phyloP scores from a whole-genome alignment of 805 yeast species.

The Martiniozyma abietophila region DNA sequence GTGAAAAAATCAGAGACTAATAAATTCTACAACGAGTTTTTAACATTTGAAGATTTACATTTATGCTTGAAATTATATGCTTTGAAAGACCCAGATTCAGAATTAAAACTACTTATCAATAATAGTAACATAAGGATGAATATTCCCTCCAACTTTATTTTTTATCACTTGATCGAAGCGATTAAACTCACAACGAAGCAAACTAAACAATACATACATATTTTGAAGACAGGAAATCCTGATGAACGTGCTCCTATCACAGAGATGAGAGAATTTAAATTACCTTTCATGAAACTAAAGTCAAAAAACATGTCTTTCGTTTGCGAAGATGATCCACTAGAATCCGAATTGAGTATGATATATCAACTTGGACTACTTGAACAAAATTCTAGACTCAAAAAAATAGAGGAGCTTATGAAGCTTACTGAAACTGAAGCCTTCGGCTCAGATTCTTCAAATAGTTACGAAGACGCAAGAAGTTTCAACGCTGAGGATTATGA shows the following conservation, averaged over 20 bases:
- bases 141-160: constrained; percentile 66
- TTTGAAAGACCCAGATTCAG: neutral
- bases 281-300: constrained; percentile 36
- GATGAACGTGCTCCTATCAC: constrained; percentile 32
- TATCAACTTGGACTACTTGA: constrained; percentile 50
- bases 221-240: constrained; percentile 34
- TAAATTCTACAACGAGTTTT: constrained; percentile 6
- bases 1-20: constrained; percentile 6
- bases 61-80: constrained; percentile 9
- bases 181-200: constrained; percentile 60
- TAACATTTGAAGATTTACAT: constrained; percentile 9
- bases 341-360: constrained; percentile 47
- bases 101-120: constrained; percentile 12
- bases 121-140: constrained; percentile 37
- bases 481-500: constrained; percentile 8
- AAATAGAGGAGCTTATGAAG: constrained; percentile 21
- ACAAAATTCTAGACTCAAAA: constrained; percentile 40
- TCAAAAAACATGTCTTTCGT: constrained; percentile 35
- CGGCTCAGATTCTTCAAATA: neutral
- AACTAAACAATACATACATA: constrained; percentile 46
- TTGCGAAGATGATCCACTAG: constrained; percentile 60
- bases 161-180: constrained; percentile 75
- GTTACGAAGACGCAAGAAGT: neutral
- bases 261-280: constrained; percentile 21
- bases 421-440: constrained; percentile 4